Evolutionary conservation across 2,329 filamentous ascomycete species (phyloP).

Genomic region (Penicillium polonicum): DNA sequence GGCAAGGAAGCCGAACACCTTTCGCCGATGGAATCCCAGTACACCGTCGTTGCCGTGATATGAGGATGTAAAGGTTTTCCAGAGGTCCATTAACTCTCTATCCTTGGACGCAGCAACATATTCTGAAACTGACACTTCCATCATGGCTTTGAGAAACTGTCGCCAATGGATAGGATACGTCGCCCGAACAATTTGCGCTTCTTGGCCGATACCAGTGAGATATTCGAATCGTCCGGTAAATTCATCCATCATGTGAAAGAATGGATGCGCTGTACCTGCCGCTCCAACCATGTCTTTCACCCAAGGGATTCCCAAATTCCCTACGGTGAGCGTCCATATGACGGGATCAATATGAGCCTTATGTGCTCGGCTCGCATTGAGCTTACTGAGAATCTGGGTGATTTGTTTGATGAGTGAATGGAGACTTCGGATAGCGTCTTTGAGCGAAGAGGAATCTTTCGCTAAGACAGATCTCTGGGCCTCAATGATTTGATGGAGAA

Average conservation of each 20-base stretch:
- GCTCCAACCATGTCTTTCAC: background rate
- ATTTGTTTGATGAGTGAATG: background rate
- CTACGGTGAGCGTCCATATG: background rate
- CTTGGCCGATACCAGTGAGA: background rate
- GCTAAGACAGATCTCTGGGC: background rate
- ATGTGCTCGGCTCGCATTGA: background rate
- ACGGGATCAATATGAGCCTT: background rate
- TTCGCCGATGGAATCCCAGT: background rate
- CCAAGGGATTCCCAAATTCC: background rate
- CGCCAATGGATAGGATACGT: background rate
- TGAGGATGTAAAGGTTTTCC: background rate
- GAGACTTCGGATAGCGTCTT: background rate
- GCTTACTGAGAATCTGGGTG: background rate
- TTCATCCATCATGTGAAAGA: background rate
- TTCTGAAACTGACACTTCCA: background rate
- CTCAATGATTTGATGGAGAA: background rate
- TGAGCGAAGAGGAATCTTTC: background rate
- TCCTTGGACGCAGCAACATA: background rate
- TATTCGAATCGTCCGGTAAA: background rate
- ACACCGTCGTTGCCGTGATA: background rate
- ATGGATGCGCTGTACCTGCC: background rate
- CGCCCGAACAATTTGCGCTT: background rate
- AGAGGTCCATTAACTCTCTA: background rate
- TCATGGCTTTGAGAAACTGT: background rate
- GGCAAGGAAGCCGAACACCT: background rate